Conservation (phyloP, 2,329 filamentous ascomycete species). For the Dendryphion nanum region DNA sequence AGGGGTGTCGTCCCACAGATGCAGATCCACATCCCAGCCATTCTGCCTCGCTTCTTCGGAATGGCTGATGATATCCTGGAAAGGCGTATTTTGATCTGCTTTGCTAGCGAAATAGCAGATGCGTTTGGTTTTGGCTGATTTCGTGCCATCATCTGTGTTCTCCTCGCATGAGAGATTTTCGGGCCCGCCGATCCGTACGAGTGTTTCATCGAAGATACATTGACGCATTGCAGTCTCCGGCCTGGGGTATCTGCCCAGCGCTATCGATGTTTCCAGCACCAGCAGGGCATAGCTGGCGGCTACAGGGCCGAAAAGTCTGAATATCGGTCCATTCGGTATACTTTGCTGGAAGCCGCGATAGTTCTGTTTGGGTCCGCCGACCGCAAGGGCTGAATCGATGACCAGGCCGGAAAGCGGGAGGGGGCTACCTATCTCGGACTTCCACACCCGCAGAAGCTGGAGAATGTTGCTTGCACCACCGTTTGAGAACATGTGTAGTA, state of each 20-base stretch:
- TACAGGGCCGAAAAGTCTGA: slow-evolving; percentile 1
- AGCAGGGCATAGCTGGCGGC: slow-evolving; percentile 3
- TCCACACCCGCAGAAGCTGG: slow-evolving; percentile 5
- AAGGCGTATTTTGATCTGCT: slow-evolving; percentile 1
- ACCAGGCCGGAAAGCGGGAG: slow-evolving; percentile 11
- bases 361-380: slow-evolving; percentile 16
- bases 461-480: slow-evolving; percentile 10
- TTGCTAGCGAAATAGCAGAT: slow-evolving; percentile 1
- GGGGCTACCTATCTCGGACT: background rate
- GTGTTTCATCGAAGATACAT: slow-evolving; percentile 5
- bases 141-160: too few relatives aligned
- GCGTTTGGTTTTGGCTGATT: background rate
- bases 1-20: slow-evolving; percentile 53
- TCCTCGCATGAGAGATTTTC: background rate
- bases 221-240: slow-evolving; percentile 4
- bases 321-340: slow-evolving; percentile 1
- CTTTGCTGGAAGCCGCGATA: slow-evolving; percentile 8
- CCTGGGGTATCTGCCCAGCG: slow-evolving; percentile 5
- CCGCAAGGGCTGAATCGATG: slow-evolving; percentile 6
- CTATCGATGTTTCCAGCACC: background rate
- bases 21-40: slow-evolving; percentile 48
- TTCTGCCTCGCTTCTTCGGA: slow-evolving; percentile 9
- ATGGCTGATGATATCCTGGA: background rate
- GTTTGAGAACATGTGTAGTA: slow-evolving; percentile 16
- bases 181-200: slow-evolving; percentile 1